Percentiles rank a stretch among this genome's conserved stretches.
Conservation (phyloP, 2,329 filamentous ascomycete genomes). For the Monosporascus ibericus region DNA sequence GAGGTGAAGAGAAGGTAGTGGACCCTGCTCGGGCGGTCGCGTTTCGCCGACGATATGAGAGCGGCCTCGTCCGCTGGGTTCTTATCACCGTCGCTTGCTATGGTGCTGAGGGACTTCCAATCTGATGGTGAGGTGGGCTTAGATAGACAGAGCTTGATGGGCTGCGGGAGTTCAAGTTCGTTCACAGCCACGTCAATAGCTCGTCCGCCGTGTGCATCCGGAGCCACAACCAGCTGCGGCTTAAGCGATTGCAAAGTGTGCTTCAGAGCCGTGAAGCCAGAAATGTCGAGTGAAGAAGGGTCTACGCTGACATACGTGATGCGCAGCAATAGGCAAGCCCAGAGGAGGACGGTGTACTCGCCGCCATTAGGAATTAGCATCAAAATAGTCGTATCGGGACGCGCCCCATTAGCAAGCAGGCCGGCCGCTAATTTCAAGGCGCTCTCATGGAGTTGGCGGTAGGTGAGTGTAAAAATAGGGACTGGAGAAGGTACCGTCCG, state of each 20-base stretch:
- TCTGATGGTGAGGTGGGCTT: not conserved
- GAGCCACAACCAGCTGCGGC: conserved; percentile 3
- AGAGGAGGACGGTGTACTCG: conserved; percentile 7
- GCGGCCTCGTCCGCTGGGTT: not conserved
- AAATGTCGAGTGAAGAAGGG: conserved; percentile 2
- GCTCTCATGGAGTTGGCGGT: too few species aligned
- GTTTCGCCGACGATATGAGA: not conserved
- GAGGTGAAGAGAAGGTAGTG: conserved; percentile 8
- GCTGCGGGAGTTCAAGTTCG: not conserved
- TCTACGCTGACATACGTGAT: conserved; percentile 3
- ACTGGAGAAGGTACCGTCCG: too few species aligned
- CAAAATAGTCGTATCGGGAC: conserved; percentile 1
- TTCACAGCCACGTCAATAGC: conserved; percentile 1
- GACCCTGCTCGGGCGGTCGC: conserved; percentile 1
- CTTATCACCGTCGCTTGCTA: not conserved
- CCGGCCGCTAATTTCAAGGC: too few species aligned
- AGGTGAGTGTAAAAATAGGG: too few species aligned
- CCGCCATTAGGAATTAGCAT: conserved; percentile 3
- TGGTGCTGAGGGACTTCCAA: conserved; percentile 1
- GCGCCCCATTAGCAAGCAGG: not conserved
- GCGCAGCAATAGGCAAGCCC: conserved; percentile 7
- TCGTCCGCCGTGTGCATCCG: not conserved
- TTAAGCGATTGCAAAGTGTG: conserved; percentile 1
- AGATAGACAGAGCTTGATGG: not conserved
- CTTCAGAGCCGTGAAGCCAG: not conserved